Conservation (phyloP, 2,329 filamentous ascomycete genomes). For the Scytalidium lignicola region DNA sequence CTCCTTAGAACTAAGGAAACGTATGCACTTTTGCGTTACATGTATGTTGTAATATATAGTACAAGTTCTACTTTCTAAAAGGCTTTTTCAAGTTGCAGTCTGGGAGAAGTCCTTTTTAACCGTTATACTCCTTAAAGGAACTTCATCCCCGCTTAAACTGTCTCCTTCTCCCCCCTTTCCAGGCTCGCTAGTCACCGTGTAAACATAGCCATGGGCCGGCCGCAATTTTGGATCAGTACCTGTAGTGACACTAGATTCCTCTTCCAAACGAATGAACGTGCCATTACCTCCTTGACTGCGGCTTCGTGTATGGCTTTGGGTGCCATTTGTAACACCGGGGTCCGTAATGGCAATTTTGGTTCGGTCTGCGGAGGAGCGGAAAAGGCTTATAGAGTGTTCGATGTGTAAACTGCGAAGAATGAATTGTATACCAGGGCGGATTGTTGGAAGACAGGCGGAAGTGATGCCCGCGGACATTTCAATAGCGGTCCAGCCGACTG, state of each 20-base stretch:
- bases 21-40: too few species aligned
- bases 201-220: slow-evolving; percentile 25
- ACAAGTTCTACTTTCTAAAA: not conserved
- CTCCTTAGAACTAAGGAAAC: too few species aligned
- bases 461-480: slow-evolving; percentile 47
- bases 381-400: slow-evolving; percentile 31
- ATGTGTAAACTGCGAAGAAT: slow-evolving; percentile 36
- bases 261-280: slow-evolving; percentile 29
- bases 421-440: slow-evolving; percentile 38
- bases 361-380: slow-evolving; percentile 13
- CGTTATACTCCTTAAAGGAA: slow-evolving; percentile 34
- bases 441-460: slow-evolving; percentile 47
- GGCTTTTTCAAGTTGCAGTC: not conserved
- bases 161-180: slow-evolving; percentile 16
- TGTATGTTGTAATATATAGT: too few species aligned
- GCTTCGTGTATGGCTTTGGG: slow-evolving; percentile 6
- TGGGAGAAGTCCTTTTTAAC: slow-evolving; percentile 33
- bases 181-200: slow-evolving; percentile 28
- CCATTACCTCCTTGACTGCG: slow-evolving; percentile 6
- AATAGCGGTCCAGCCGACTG: slow-evolving; percentile 43
- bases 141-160: slow-evolving; percentile 30
- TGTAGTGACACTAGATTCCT: slow-evolving; percentile 22
- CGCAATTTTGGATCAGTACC: slow-evolving; percentile 22
- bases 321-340: slow-evolving; percentile 1
- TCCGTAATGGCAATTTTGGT: slow-evolving; percentile 5